These are phyloP conservation scores for Solanum virginianum DNA, from an alignment of 257 asterid species.

Conservation along the genomic window DNA sequence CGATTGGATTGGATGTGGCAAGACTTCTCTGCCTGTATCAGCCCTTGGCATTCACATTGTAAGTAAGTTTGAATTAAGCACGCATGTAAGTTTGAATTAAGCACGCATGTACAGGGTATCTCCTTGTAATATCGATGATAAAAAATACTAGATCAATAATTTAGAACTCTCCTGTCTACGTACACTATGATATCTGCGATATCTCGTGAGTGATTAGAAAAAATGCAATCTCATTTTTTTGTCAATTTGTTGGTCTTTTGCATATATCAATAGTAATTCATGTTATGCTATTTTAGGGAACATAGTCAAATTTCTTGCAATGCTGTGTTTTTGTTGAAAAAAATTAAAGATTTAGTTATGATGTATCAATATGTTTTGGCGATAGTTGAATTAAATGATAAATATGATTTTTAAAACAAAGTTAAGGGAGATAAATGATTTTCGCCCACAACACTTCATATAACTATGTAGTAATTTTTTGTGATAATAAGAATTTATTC, in stretches of 20 bases:
- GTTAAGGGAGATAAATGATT: no score
- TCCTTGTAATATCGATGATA: not conserved
- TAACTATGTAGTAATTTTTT: no score
- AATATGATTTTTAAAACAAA: no score
- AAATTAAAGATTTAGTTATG: no score
- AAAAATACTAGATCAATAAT: not conserved
- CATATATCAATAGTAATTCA: not conserved
- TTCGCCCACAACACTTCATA: no score
- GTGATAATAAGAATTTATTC: no score
- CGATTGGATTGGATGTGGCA: not conserved
- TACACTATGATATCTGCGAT: not conserved
- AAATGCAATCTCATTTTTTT: not conserved
- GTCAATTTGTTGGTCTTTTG: not conserved
- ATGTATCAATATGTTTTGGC: no score
- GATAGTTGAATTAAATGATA: no score
- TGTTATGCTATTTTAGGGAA: no score
- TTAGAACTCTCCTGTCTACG: not conserved
- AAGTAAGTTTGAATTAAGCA: not conserved
- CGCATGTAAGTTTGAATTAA: not conserved
- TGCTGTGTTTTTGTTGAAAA: no score
- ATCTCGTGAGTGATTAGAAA: not conserved
- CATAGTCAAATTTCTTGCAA: no score
- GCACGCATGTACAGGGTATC: not conserved
- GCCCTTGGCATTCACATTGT: not conserved
- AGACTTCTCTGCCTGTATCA: not conserved